These are phyloP conservation scores for Acacia concinna DNA, from an alignment of 331 rosid genomes.

Conservation along the genomic window DNA sequence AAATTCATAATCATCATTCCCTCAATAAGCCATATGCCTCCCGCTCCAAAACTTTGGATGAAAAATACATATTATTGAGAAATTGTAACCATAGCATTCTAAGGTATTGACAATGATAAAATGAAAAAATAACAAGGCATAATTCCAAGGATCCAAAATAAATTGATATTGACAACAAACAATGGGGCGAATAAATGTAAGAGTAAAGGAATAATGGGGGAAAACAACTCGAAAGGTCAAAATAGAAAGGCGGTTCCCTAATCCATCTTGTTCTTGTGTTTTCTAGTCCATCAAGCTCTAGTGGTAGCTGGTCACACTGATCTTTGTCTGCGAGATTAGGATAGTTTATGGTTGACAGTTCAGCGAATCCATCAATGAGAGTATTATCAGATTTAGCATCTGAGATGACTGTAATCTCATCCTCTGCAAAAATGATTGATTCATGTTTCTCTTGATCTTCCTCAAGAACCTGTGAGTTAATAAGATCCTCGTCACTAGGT, in stretches of 20 bases:
- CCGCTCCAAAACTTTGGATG: too few relatives aligned
- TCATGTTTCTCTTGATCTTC: constrained; percentile 51
- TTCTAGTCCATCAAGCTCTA: constrained; percentile 72
- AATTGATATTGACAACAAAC: constrained; percentile 19
- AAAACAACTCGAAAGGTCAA: too few relatives aligned
- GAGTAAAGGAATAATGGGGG: too few relatives aligned
- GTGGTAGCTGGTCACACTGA: constrained; percentile 43
- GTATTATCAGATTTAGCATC: constrained; percentile 38
- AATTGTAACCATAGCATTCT: not conserved
- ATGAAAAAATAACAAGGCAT: not conserved
- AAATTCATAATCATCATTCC: too few relatives aligned
- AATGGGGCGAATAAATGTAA: not conserved
- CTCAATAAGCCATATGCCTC: too few relatives aligned
- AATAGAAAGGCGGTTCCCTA: too few relatives aligned
- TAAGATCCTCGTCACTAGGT: constrained; percentile 29
- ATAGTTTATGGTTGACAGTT: too few relatives aligned
- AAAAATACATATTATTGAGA: too few relatives aligned
- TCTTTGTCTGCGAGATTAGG: too few relatives aligned
- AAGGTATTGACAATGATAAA: not conserved
- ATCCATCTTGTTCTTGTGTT: constrained; percentile 56
- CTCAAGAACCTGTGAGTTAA: constrained; percentile 22
- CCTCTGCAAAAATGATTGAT: constrained; percentile 51
- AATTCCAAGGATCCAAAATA: constrained; percentile 3
- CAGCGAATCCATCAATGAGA: constrained; percentile 39
- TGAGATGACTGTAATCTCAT: constrained; percentile 36